Evolutionary conservation across 176 grass and related monocot genomes (phyloP).

Genomic region (Hyparrhenia diplandra): DNA sequence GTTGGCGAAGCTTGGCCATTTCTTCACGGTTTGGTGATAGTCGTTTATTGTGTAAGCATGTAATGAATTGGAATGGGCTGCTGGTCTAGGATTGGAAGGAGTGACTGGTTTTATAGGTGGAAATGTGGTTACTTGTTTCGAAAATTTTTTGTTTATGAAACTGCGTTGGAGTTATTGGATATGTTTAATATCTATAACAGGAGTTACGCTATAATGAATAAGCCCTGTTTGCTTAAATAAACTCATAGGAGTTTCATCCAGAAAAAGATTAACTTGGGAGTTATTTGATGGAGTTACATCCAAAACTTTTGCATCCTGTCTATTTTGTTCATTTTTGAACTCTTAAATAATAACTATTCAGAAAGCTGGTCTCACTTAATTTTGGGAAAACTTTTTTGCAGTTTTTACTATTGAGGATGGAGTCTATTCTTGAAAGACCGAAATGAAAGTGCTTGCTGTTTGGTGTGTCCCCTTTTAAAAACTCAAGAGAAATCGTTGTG

Average conservation of each 20-base stretch:
- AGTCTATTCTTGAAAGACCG: slow-evolving; percentile 22
- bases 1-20: background rate
- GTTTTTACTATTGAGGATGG: slow-evolving; percentile 31
- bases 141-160: background rate
- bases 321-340: background rate
- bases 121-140: background rate
- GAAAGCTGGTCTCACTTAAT: background rate
- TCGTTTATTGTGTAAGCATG: background rate
- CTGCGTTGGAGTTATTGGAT: background rate
- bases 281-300: background rate
- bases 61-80: background rate
- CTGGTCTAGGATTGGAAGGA: background rate
- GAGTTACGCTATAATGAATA: background rate
- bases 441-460: slow-evolving; percentile 76
- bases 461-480: slow-evolving; percentile 27
- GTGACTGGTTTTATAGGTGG: background rate
- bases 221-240: background rate
- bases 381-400: background rate
- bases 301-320: background rate
- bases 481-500: background rate
- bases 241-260: background rate
- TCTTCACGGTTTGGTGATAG: background rate
- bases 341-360: background rate
- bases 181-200: background rate
- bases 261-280: background rate